Base-by-base conservation (phyloP, 1,284 basidiomycete genomes). In the Schizopora paradoxa region DNA sequence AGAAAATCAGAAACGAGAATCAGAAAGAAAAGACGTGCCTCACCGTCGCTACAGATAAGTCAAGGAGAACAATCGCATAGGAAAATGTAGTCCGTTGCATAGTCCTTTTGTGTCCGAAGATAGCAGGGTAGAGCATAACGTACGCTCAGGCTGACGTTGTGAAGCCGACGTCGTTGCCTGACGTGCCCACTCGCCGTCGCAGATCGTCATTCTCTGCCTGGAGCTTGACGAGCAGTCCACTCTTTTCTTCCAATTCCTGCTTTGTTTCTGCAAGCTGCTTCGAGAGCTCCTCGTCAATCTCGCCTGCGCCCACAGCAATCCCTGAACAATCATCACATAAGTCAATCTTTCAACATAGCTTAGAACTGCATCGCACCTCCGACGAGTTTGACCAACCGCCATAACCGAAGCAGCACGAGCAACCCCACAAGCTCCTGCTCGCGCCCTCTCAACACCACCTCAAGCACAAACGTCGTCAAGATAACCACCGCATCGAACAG, bases 341-440 rank as follows among this genome's bases (percentile, higher is more conserved):
- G 25, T 11, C 6, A 26, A 14, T n/a, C 26, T n/a, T 10, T 16
- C 16, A 33, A 26, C 37, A n/a, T n/a, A n/a, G n/a, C n/a, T n/a
- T n/a, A 35, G 32, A 35, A 26, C 14, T 11, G 40, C 31, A 18
- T 55, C 67, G 57, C 51, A 86, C 86, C 84, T 71, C 82, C 82
- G 16, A 87, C 80, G 8, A 89, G 67, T 58, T 88, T 86, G 22
- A 90, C 74, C 19, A 89, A 66, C 25, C 87, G 71, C 86, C 86
- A 88, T 7, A 90, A 59, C 61, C 87, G 85, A 16, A 90, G 66
- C 6, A 85, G 66, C 38, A 90, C 70, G 31, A 90, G 73, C 19
- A 90, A 63, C 5, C 72, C 74, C 2, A 78, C 82, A 18, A 90
- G 69, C 56, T 90, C 84, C 48, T 76, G 66, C 58, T 84, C 80